Conservation (phyloP, 768 basidiomycete genomes). For the Serendipita vermifera region DNA sequence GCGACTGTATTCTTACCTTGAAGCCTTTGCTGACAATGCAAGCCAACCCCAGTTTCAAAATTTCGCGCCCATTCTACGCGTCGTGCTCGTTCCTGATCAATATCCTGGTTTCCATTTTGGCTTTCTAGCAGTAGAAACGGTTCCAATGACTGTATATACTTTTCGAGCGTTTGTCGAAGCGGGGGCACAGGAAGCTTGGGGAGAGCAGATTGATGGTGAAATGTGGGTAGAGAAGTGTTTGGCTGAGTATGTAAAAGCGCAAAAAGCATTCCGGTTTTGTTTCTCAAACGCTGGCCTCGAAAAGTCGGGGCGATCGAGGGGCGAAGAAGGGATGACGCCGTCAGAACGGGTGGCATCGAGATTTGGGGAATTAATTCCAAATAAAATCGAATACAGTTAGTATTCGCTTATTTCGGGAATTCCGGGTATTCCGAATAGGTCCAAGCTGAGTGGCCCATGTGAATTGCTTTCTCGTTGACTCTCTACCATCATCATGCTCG, state of each 20-base stretch:
- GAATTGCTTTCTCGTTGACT: not conserved
- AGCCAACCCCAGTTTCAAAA: conserved; percentile 60
- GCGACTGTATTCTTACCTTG: conserved; percentile 36
- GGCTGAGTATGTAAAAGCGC: conserved; percentile 2
- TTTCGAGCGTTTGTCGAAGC: conserved; percentile 57
- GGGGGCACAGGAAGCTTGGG: conserved; percentile 76
- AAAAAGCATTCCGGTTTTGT: not conserved
- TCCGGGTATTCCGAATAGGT: no score
- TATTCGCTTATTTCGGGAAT: no score
- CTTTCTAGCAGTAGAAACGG: conserved; percentile 73
- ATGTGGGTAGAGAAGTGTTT: conserved; percentile 12
- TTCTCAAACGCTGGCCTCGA: no score
- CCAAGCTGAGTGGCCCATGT: not conserved
- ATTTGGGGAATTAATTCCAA: no score
- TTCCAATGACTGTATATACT: conserved; percentile 63
- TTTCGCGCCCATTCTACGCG: conserved; percentile 50
- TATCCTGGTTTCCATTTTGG: conserved; percentile 39
- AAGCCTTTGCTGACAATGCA: conserved; percentile 55
- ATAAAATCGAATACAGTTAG: no score
- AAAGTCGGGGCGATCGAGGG: no score
- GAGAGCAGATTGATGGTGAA: conserved; percentile 24
- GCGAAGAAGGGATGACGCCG: no score
- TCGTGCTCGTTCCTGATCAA: conserved; percentile 38
- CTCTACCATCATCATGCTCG: conserved; percentile 22
- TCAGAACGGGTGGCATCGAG: no score